Evolutionary conservation across 257 asterid species (phyloP).

Genomic region (Forsythia suspensa): DNA sequence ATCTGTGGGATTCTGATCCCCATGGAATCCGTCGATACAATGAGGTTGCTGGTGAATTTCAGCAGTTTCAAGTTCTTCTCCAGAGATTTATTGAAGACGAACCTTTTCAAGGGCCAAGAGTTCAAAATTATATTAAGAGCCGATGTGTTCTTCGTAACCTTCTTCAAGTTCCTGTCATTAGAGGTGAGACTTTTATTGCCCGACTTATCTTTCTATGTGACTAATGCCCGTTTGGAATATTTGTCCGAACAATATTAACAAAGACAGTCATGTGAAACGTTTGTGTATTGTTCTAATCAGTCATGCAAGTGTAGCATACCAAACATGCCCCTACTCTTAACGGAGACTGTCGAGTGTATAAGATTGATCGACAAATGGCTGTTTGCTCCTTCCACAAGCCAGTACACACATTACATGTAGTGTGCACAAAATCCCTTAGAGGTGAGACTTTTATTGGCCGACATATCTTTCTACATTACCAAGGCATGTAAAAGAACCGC

Average conservation of each 20-base stretch:
- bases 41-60: constrained; percentile 85
- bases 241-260: neutral
- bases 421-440: too few relatives aligned
- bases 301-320: too few relatives aligned
- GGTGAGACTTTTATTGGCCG: too few relatives aligned
- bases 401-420: too few relatives aligned
- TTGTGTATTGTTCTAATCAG: too few relatives aligned
- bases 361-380: too few relatives aligned
- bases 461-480: too few relatives aligned
- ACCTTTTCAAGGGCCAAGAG: constrained; percentile 76
- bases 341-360: too few relatives aligned
- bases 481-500: too few relatives aligned
- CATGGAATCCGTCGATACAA: constrained; percentile 59
- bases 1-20: constrained; percentile 68
- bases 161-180: constrained; percentile 83
- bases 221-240: neutral
- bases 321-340: too few relatives aligned
- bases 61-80: constrained; percentile 85
- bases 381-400: too few relatives aligned
- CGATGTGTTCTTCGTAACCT: constrained; percentile 72
- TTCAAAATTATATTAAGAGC: constrained; percentile 54
- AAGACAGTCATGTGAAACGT: neutral
- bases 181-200: constrained; percentile 38
- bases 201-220: neutral
- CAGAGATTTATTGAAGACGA: constrained; percentile 87